Percentiles rank a stretch among this genome's conserved stretches.
phyloP scores from a whole-genome alignment of 257 asterid species.

The Rehmannia glutinosa region DNA sequence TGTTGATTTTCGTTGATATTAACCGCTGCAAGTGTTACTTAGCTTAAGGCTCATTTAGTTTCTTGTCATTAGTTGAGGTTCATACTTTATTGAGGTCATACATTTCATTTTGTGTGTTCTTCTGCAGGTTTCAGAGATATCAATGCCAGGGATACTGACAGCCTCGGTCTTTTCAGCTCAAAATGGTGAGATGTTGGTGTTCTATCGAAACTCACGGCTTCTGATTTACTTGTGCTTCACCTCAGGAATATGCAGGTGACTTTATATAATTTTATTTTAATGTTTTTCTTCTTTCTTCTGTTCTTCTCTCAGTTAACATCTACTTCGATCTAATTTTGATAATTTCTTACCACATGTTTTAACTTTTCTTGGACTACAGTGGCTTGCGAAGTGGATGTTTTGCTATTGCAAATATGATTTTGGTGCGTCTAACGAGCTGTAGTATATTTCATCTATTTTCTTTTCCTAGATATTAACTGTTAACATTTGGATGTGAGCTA shows the following conservation, averaged over 20 bases:
- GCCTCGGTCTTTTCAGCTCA: constrained; percentile 48
- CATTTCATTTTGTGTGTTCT: background rate
- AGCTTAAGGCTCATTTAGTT: no score
- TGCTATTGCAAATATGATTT: constrained; percentile 42
- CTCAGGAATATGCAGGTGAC: constrained; percentile 52
- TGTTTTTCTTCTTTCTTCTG: background rate
- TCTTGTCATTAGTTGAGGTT: background rate
- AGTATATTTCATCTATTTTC: background rate
- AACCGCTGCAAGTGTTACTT: background rate
- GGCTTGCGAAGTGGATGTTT: constrained; percentile 59
- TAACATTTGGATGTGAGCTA: constrained; percentile 4
- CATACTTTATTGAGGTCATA: background rate
- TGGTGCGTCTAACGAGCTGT: constrained; percentile 35
- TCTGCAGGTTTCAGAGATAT: constrained; percentile 45
- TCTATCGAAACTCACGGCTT: constrained; percentile 26
- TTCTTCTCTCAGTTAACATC: background rate
- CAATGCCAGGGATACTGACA: constrained; percentile 45
- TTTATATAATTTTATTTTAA: background rate
- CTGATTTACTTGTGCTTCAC: constrained; percentile 34
- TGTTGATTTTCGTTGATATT: background rate
- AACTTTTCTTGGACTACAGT: constrained; percentile 32
- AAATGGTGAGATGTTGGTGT: constrained; percentile 34
- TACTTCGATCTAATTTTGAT: background rate
- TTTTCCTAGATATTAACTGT: background rate
- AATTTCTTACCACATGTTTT: constrained; percentile 6